Evolutionary conservation across 306 rosid genomes (phyloP), one percentile per base, ranked within the genome.

Genomic region (Quercus gilva): DNA sequence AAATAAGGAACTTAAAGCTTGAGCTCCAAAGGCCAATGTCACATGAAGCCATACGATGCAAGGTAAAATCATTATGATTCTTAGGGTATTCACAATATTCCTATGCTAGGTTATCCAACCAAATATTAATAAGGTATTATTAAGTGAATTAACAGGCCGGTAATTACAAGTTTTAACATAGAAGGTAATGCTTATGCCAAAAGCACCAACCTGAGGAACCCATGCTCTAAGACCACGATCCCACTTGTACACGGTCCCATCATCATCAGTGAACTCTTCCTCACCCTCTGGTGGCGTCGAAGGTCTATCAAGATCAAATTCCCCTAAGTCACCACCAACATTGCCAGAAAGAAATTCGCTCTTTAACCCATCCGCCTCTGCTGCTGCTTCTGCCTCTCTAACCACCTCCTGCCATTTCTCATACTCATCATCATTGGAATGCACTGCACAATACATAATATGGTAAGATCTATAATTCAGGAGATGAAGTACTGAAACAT

Each of bases 191-290:
- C 20, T 57, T 49, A 78, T 69, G 70, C 70, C 57, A 70, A 41
- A 41, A 72, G 81, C 53, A 85, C 87, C 75, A 63, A 95, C 99
- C 94, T 95, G 93, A 52, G 99, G 99, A 81, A 90, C 90, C 99
- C 98, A 95, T 12, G 82, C 97, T 81, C 96, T 89, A 59, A 91
- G 85, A 80, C 72, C 87, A 64, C 85, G 86, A 57, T 91, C 90
- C 99, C 99, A 95, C 78, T 88, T 95, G 83, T 95, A 95, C 41
- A 55, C 82, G 70, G 98, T 93, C 79, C 99, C 99, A 75, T 95
- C 98, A 55, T 95, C 99, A 82, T 95, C 99, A 1, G 89, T 90
- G 87, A 95, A 95, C 72, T 95, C 99, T 79, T 95, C 92, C 86
- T 91, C 98, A 65, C 96, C 98, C 77, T 95, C 98, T 14, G 98